These are phyloP conservation scores for Irpex sp. DNA, from an alignment of 1,284 basidiomycete species.

Conservation along the genomic window DNA sequence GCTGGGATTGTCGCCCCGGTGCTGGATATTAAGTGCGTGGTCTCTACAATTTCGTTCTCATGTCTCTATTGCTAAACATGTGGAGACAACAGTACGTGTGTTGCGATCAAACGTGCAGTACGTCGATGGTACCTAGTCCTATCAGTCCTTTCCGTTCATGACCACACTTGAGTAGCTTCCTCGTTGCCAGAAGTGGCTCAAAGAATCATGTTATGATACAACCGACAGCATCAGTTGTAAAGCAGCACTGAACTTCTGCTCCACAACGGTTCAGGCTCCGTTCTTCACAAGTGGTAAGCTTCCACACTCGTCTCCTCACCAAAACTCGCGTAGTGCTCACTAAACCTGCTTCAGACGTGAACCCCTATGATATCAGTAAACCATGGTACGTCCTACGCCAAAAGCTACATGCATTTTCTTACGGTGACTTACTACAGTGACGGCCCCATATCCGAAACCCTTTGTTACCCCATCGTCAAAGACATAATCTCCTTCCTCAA, in stretches of 20 bases:
- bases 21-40: conserved; percentile 6
- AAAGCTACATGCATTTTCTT: not conserved
- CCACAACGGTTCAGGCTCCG: conserved; percentile 11
- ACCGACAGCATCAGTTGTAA: conserved; percentile 36
- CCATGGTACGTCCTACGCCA: conserved; percentile 16
- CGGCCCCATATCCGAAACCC: conserved; percentile 7
- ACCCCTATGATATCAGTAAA: conserved; percentile 22
- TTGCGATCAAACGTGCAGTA: conserved; percentile 11
- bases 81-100: conserved; percentile 11
- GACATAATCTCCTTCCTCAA: conserved; percentile 51
- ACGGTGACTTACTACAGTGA: not conserved
- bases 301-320: not conserved
- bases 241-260: conserved; percentile 35
- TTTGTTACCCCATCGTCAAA: conserved; percentile 25
- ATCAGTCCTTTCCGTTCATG: too few relatives aligned
- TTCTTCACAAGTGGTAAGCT: conserved; percentile 10
- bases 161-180: too few relatives aligned
- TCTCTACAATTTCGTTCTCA: not conserved
- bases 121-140: too few relatives aligned
- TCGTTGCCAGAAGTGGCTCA: conserved; percentile 26
- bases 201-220: conserved; percentile 24
- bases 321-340: too few relatives aligned
- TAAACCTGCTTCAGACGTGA: conserved; percentile 12
- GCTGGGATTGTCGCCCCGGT: conserved; percentile 9
- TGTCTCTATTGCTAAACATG: not conserved